phyloP scores from a whole-genome alignment of 768 basidiomycete genomes.

The Lactifluus pinguis region DNA sequence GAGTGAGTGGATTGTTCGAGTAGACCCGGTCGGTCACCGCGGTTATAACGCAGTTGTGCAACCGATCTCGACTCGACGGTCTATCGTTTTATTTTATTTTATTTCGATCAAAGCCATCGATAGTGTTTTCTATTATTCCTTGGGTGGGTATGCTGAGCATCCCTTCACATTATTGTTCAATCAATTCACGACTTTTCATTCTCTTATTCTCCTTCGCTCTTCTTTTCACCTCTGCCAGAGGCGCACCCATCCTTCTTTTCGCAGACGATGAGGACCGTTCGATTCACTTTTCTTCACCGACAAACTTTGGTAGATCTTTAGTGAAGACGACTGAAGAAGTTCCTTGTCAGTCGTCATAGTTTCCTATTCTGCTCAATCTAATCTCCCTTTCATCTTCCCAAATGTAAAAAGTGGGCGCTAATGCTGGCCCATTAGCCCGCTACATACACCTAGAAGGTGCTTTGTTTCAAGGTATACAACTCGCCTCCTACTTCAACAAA shows the following conservation, averaged over 20 bases:
- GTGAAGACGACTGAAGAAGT: too few species aligned
- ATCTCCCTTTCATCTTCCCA: slow-evolving; percentile 8
- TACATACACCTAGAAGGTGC: neutral
- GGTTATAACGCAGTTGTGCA: neutral
- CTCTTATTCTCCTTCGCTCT: neutral
- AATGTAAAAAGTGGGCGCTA: neutral
- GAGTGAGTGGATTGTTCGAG: neutral
- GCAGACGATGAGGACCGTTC: too few species aligned
- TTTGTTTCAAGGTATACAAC: neutral
- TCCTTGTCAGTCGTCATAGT: neutral
- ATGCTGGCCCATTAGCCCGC: neutral
- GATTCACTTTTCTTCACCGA: neutral
- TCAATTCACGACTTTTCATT: neutral
- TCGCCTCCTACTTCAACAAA: too few species aligned
- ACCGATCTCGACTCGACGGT: neutral
- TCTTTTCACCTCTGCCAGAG: neutral
- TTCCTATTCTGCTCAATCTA: neutral
- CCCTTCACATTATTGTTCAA: neutral
- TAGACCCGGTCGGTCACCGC: neutral
- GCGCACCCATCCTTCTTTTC: neutral
- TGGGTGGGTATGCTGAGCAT: neutral
- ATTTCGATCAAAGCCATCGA: too few species aligned
- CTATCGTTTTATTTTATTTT: neutral
- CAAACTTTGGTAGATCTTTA: neutral
- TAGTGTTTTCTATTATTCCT: neutral